Percentiles rank a stretch among this genome's conserved stretches.
These are phyloP conservation scores for Auricularia sp. DNA, from an alignment of 768 basidiomycete genomes.

Conservation along the genomic window DNA sequence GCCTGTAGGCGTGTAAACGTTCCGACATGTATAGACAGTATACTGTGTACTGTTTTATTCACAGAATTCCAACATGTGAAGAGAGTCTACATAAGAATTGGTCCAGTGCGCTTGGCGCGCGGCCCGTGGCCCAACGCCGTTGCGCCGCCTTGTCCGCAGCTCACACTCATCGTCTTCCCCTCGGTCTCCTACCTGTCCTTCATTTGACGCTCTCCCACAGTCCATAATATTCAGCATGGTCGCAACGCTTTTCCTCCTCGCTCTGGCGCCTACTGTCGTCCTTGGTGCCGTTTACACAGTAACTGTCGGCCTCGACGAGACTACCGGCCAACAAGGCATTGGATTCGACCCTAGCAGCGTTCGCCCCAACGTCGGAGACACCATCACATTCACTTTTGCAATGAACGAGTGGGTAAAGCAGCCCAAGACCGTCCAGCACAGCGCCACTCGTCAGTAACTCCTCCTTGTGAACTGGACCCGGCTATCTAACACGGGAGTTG, in stretches of 20 bases:
- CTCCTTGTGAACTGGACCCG: neutral
- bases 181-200: neutral
- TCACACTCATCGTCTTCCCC: neutral
- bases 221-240: neutral
- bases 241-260: neutral
- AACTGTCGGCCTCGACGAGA: neutral
- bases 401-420: neutral
- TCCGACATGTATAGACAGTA: too few relatives aligned
- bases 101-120: neutral
- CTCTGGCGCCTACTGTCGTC: neutral
- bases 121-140: neutral
- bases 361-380: neutral
- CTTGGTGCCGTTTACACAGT: neutral
- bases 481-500: too few relatives aligned
- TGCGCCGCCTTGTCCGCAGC: neutral
- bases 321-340: neutral
- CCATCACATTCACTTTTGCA: neutral
- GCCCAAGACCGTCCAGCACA: constrained; percentile 1
- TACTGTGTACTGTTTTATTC: too few relatives aligned
- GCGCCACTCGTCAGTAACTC: neutral
- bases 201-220: neutral
- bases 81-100: too few relatives aligned
- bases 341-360: neutral
- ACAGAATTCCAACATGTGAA: too few relatives aligned
- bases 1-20: too few relatives aligned